Evolutionary conservation across 176 grass and related monocot species (phyloP), one percentile per base, ranked within the genome.

Genomic region (Zea luxurians): DNA sequence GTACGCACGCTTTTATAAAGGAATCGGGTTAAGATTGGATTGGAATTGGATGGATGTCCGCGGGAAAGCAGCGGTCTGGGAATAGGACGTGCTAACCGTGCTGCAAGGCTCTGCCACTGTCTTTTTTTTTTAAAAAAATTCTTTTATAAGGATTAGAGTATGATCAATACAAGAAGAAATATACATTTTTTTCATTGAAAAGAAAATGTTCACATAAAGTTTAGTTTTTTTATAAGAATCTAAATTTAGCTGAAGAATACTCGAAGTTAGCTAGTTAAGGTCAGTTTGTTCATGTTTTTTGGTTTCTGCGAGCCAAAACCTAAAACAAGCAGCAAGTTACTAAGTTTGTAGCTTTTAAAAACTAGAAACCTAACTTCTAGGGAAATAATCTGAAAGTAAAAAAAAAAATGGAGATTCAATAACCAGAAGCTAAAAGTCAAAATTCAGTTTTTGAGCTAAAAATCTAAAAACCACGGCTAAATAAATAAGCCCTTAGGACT

Each of bases 1-100:
- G 68, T 50, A 50, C 46, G 46, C 68, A 71, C 68, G 68, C 68
- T 71, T 36, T 50, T 50, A 50, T 49, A 71, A 48, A 47, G 46
- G 68, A 71, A 71, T 71, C 68, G 10, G 46, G 21, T 71, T 49
- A 15, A 16, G 46, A 71, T 71, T 0, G 68, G 68, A 13, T 49
- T 70, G 18, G 67, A 34, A 48, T 48, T 12, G 8, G 40, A 65
- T 43, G 17, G 21, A 21, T 69, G 43, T 27, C 44, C n/a, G 42
- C 42, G 10, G 42, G 20, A 70, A 70, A 70, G 68, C 5, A 70
- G 68, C 2, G 46, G 45, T 4, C 3, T 4, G 3, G 11, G 46
- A 50, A 36, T 34, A 34, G 46, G 68, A 70, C 9, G 11, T 7
- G 67, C 27, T 27, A 27, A 27, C 27, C 27, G 8, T 60, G 57